phyloP scores from a whole-genome alignment of 305 asterid species.

The Fraxinus platypoda region DNA sequence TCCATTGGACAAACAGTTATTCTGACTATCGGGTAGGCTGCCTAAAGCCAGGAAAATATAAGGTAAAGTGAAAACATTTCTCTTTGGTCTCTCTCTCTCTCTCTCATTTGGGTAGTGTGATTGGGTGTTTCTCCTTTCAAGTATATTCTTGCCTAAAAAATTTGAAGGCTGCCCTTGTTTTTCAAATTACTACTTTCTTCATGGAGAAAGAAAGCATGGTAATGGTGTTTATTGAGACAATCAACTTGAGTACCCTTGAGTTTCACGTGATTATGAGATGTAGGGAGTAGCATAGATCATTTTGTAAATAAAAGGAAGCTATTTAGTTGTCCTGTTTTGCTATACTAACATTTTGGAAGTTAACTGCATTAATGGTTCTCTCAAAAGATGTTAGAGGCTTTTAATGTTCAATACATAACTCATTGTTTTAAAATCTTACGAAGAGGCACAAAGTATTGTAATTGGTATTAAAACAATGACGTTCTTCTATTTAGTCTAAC shows the following conservation, averaged over 20 bases:
- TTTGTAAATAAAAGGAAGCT: background rate
- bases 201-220: background rate
- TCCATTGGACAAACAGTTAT: slow-evolving; percentile 83
- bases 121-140: background rate
- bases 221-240: background rate
- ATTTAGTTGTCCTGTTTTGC: background rate
- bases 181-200: background rate
- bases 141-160: background rate
- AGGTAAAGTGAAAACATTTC: slow-evolving; percentile 41
- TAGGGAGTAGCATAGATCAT: background rate
- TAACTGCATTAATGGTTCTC: background rate
- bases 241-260: background rate
- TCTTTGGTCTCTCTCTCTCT: background rate
- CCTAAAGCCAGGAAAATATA: slow-evolving; percentile 86
- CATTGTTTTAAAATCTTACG: background rate
- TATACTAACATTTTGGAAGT: background rate
- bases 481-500: too few relatives aligned
- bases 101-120: background rate
- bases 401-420: background rate
- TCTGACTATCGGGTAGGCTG: slow-evolving; percentile 87
- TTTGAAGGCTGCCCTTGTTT: background rate
- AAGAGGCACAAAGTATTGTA: too few relatives aligned
- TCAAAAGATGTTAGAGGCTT: background rate
- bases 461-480: too few relatives aligned
- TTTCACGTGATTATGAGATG: background rate